These are phyloP conservation scores for Sporothrix phasma DNA, from an alignment of 2,329 filamentous ascomycete genomes.

Conservation along the genomic window DNA sequence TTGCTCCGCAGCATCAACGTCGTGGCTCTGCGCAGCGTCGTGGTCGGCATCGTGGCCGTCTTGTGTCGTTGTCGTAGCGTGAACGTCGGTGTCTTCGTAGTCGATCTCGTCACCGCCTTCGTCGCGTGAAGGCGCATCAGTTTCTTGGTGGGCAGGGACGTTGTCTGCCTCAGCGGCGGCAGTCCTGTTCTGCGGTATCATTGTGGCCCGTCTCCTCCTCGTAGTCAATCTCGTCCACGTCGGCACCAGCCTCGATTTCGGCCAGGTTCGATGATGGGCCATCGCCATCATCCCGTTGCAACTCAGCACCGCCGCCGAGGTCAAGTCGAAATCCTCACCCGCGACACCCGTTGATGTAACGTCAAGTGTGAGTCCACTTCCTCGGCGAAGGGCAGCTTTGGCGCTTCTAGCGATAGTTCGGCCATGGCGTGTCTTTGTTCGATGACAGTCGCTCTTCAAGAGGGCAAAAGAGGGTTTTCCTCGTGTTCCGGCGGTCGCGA, in stretches of 20 bases:
- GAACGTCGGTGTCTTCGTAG: slow-evolving; percentile 26
- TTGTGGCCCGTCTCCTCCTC: slow-evolving; percentile 14
- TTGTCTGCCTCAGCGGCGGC: background rate
- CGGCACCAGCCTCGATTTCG: slow-evolving; percentile 9
- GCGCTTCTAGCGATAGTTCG: slow-evolving; percentile 16
- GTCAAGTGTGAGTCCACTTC: slow-evolving; percentile 21
- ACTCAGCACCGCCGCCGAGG: slow-evolving; percentile 19
- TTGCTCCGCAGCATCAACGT: background rate
- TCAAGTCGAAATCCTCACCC: slow-evolving; percentile 27
- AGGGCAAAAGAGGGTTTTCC: background rate
- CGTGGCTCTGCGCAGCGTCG: background rate
- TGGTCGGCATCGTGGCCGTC: slow-evolving; percentile 13
- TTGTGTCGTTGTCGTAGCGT: background rate
- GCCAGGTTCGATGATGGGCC: slow-evolving; percentile 4
- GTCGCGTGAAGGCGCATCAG: slow-evolving; percentile 16
- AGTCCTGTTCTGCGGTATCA: background rate
- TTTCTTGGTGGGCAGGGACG: slow-evolving; percentile 10
- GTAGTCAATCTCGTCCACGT: slow-evolving; percentile 19
- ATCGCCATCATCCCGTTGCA: slow-evolving; percentile 1
- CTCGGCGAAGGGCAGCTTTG: slow-evolving; percentile 13
- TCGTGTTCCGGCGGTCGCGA: background rate
- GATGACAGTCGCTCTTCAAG: background rate
- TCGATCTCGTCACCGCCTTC: slow-evolving; percentile 29
- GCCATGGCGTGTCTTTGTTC: slow-evolving; percentile 15
- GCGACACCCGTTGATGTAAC: slow-evolving; percentile 13